Percentiles rank a stretch among this genome's conserved stretches.
These are phyloP conservation scores for Boletus rex-veris DNA, from an alignment of 768 basidiomycete species.

Conservation along the genomic window DNA sequence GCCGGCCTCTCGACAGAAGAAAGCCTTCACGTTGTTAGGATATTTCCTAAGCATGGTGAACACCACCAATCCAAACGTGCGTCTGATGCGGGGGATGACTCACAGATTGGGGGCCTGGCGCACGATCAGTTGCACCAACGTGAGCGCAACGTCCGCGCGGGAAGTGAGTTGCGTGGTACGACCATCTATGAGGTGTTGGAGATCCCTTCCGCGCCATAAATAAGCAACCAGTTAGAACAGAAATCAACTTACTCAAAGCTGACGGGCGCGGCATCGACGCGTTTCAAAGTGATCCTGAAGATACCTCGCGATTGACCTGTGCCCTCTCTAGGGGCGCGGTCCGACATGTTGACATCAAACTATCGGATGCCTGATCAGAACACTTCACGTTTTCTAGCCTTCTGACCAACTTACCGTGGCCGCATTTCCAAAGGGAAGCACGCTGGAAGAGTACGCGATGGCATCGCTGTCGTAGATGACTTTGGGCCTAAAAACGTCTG, in stretches of 20 bases:
- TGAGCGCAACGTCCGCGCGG: slow-evolving; percentile 37
- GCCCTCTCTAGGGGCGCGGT: slow-evolving; percentile 17
- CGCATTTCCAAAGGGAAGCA: slow-evolving; percentile 31
- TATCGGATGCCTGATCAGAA: slow-evolving; percentile 11
- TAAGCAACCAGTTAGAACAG: background rate
- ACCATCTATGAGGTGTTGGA: slow-evolving; percentile 26
- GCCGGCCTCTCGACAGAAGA: slow-evolving; percentile 38
- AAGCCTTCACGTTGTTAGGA: slow-evolving; percentile 45
- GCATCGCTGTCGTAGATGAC: slow-evolving; percentile 46
- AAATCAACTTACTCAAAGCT: slow-evolving; percentile 32
- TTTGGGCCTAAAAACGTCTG: slow-evolving; percentile 38
- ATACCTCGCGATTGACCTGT: slow-evolving; percentile 24
- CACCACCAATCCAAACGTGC: background rate
- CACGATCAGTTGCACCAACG: slow-evolving; percentile 47
- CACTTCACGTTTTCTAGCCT: background rate
- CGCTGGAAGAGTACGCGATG: slow-evolving; percentile 38
- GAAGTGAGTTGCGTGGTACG: slow-evolving; percentile 20
- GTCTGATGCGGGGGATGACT: slow-evolving; percentile 11
- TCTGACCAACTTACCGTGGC: slow-evolving; percentile 24
- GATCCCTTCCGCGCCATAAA: slow-evolving; percentile 17
- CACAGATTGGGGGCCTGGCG: slow-evolving; percentile 47
- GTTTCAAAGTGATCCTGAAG: slow-evolving; percentile 31
- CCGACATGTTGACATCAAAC: slow-evolving; percentile 37
- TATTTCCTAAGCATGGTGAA: slow-evolving; percentile 32
- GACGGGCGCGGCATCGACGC: slow-evolving; percentile 38